A percentile compares a stretch with the other conserved stretches of the same genome.
These are phyloP conservation scores for Globisporangium barbulae DNA, from an alignment of 352 stramenopile species.

Conservation along the genomic window DNA sequence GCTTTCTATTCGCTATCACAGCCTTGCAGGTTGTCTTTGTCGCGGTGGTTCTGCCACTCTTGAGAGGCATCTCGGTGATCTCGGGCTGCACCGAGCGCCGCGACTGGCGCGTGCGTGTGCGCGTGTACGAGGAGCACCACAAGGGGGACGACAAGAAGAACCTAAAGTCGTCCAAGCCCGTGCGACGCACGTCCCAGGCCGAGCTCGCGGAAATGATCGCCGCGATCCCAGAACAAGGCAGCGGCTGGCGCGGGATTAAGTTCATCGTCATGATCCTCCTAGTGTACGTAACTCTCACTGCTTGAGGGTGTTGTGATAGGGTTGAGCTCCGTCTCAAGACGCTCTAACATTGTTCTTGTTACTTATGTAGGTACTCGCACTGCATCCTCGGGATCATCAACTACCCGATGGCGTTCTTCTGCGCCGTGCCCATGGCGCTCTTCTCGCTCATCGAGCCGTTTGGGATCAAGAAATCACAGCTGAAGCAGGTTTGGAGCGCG, in stretches of 20 bases:
- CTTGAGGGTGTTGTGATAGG: not conserved
- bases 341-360: conserved; percentile 18
- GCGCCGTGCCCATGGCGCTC: conserved; percentile 53
- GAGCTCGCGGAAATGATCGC: conserved; percentile 2
- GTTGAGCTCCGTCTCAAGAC: not conserved
- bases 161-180: not conserved
- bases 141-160: conserved; percentile 20
- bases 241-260: conserved; percentile 56
- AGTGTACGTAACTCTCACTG: conserved; percentile 30
- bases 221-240: conserved; percentile 25
- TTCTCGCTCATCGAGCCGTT: conserved; percentile 54
- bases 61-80: conserved; percentile 29
- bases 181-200: not conserved
- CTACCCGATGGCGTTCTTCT: conserved; percentile 78
- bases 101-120: conserved; percentile 37
- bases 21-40: conserved; percentile 25
- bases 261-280: conserved; percentile 50
- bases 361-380: conserved; percentile 46
- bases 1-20: conserved; percentile 24
- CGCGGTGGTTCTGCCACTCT: conserved; percentile 19
- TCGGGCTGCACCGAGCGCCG: conserved; percentile 38
- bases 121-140: conserved; percentile 29
- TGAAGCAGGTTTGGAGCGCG: conserved; percentile 27
- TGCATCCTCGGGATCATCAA: conserved; percentile 78
- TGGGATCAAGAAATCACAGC: conserved; percentile 13